These are phyloP conservation scores for Colletotrichum higginsianum DNA, from an alignment of 2,329 filamentous ascomycete species.

Conservation along the genomic window DNA sequence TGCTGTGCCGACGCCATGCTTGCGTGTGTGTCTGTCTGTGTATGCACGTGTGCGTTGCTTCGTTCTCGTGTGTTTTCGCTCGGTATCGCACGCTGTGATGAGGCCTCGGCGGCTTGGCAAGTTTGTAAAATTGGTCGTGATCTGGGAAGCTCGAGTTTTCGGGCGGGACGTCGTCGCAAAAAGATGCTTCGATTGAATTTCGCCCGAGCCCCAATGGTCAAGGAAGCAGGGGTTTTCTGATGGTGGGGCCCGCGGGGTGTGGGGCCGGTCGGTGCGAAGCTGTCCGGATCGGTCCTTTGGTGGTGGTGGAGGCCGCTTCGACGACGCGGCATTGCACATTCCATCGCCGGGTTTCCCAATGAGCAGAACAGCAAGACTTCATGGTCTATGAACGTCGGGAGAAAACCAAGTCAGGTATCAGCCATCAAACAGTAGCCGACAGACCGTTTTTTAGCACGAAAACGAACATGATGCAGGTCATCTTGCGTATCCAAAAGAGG, in stretches of 20 bases:
- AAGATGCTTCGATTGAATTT: conserved; percentile 35
- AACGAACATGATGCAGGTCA: too few relatives aligned
- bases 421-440: too few relatives aligned
- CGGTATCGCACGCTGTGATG: neutral
- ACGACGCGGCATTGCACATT: neutral
- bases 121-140: neutral
- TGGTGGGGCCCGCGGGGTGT: conserved; percentile 42
- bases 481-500: too few relatives aligned
- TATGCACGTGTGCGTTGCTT: too few relatives aligned
- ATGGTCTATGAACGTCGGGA: too few relatives aligned
- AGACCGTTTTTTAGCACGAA: too few relatives aligned
- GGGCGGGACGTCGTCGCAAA: conserved; percentile 30
- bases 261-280: conserved; percentile 35
- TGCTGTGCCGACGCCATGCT: conserved; percentile 62
- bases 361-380: too few relatives aligned
- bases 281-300: conserved; percentile 38
- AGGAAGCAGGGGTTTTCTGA: conserved; percentile 37
- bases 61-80: too few relatives aligned
- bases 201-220: conserved; percentile 20
- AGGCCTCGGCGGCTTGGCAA: neutral
- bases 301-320: conserved; percentile 13
- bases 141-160: conserved; percentile 8
- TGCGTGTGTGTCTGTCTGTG: neutral
- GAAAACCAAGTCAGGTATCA: too few relatives aligned
- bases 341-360: neutral